phyloP scores from a whole-genome alignment of 2,329 filamentous ascomycete genomes.

The Sporothrix mexicana region DNA sequence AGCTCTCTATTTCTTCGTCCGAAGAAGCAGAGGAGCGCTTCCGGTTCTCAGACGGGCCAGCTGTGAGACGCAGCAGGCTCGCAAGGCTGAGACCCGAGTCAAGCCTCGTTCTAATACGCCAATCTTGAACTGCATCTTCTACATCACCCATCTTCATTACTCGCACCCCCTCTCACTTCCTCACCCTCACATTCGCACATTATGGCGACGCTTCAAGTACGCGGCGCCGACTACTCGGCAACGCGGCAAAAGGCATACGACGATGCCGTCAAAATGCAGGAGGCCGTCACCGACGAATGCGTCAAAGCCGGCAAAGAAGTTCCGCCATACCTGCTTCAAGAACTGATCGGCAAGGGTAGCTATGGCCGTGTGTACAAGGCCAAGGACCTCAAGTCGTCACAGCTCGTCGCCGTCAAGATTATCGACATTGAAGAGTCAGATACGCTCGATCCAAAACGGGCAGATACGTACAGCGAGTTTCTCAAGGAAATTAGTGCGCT shows the following conservation, averaged over 20 bases:
- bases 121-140: neutral
- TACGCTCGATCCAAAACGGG: conserved; percentile 66
- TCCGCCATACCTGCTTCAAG: conserved; percentile 66
- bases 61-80: conserved; percentile 4
- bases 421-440: conserved; percentile 83
- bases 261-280: conserved; percentile 69
- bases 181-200: neutral
- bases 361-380: conserved; percentile 73
- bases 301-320: conserved; percentile 60
- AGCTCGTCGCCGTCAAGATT: conserved; percentile 75
- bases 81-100: conserved; percentile 21
- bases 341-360: conserved; percentile 71
- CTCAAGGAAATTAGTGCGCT: conserved; percentile 72
- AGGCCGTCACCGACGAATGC: conserved; percentile 62
- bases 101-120: neutral
- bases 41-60: neutral
- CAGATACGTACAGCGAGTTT: conserved; percentile 72
- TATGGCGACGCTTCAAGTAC: conserved; percentile 45
- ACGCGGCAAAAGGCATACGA: conserved; percentile 58
- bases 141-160: neutral
- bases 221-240: conserved; percentile 42
- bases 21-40: conserved; percentile 19
- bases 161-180: neutral
- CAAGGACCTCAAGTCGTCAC: conserved; percentile 44
- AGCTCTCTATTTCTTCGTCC: conserved; percentile 14